Evolutionary conservation across 140 eudicot species (phyloP).

Genomic region (Ambrosia hybrid): DNA sequence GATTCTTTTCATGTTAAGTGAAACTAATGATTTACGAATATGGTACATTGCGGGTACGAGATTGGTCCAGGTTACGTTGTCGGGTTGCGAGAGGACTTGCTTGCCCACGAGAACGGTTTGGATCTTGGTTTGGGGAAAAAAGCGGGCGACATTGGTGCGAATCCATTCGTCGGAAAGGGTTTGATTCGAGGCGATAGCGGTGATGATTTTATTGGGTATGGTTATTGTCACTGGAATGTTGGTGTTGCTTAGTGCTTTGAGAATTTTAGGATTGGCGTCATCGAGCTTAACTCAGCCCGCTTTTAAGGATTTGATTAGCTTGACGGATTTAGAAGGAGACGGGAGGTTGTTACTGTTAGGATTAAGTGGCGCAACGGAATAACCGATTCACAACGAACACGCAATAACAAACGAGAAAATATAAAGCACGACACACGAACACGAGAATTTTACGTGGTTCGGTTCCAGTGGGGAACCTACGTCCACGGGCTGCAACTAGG

Average conservation of each 20-base stretch:
- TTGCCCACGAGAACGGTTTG: constrained; percentile 74
- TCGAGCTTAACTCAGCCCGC: constrained; percentile 69
- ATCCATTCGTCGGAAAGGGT: constrained; percentile 68
- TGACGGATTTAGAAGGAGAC: constrained; percentile 37
- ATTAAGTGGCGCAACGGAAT: too few relatives aligned
- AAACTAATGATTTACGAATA: constrained; percentile 44
- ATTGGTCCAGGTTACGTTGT: constrained; percentile 53
- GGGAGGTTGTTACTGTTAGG: too few relatives aligned
- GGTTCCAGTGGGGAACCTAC: too few relatives aligned
- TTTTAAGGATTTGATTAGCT: constrained; percentile 55
- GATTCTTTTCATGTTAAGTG: constrained; percentile 37
- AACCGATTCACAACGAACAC: too few relatives aligned
- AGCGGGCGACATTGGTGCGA: constrained; percentile 47
- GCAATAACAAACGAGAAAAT: too few relatives aligned
- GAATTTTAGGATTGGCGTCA: constrained; percentile 58
- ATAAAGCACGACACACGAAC: too few relatives aligned
- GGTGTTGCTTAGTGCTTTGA: constrained; percentile 52
- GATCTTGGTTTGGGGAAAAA: constrained; percentile 63
- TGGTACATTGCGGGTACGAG: constrained; percentile 79
- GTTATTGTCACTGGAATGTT: constrained; percentile 59
- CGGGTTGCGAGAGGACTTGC: constrained; percentile 56
- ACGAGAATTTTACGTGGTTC: too few relatives aligned
- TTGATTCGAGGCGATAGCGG: constrained; percentile 55
- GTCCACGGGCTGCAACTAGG: too few relatives aligned
- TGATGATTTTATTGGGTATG: constrained; percentile 67